Conservation (phyloP, 768 basidiomycete genomes). For the Tulasnella sp. region DNA sequence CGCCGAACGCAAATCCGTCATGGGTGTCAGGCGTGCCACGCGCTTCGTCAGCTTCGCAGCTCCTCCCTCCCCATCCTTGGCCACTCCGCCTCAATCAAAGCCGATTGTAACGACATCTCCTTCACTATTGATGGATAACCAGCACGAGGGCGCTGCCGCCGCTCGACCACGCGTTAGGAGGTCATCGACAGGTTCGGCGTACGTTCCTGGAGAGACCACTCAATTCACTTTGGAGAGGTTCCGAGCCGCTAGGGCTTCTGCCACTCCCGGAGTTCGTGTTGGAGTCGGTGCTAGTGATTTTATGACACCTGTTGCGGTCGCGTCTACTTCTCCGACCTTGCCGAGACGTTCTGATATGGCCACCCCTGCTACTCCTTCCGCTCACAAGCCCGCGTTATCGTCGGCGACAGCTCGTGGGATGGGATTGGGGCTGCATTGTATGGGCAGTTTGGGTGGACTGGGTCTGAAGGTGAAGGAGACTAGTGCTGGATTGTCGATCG, state of each 20-base stretch:
- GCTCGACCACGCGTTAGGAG: not conserved
- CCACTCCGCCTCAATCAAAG: not conserved
- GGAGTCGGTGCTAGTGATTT: not conserved
- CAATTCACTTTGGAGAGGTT: constrained; percentile 7
- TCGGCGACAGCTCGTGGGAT: no score
- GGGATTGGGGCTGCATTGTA: not conserved
- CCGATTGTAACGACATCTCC: not conserved
- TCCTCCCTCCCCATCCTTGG: not conserved
- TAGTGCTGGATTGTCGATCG: constrained; percentile 3
- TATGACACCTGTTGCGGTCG: not conserved
- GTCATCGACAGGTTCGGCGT: not conserved
- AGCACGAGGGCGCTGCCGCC: not conserved
- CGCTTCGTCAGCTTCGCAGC: not conserved
- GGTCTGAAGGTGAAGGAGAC: constrained; percentile 8
- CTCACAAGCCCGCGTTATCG: not conserved
- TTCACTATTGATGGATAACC: not conserved
- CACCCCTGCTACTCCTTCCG: not conserved
- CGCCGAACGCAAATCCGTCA: no score
- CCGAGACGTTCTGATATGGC: not conserved
- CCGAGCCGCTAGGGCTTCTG: not conserved
- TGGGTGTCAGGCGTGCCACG: no score
- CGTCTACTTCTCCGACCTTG: not conserved
- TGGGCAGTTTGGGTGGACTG: not conserved
- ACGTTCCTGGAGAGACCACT: constrained; percentile 4
- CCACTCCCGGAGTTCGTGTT: not conserved